Evolutionary conservation across 208 protist genomes (phyloP).

Genomic region (Entamoeba histolytica): DNA sequence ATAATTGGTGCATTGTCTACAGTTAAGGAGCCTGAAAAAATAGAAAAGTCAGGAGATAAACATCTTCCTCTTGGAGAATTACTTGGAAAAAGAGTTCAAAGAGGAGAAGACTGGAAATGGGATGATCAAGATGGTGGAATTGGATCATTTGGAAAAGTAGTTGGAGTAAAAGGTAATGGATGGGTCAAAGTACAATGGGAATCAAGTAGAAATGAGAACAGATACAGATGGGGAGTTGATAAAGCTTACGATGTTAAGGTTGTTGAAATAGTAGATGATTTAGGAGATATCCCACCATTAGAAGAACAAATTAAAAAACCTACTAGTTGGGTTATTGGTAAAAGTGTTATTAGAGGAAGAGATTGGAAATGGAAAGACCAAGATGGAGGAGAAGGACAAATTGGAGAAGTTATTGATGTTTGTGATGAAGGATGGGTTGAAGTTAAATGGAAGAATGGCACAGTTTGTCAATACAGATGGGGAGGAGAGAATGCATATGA

Average conservation of each 20-base stretch:
- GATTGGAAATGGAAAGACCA: neutral
- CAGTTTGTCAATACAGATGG: neutral
- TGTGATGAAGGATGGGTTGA: neutral
- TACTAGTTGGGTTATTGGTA: neutral
- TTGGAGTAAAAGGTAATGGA: neutral
- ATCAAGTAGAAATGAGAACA: neutral
- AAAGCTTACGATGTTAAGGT: neutral
- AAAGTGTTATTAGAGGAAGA: neutral
- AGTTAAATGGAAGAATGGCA: neutral
- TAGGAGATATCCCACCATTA: neutral
- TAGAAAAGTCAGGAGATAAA: neutral
- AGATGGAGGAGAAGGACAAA: neutral
- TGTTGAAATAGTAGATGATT: neutral
- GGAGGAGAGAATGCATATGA: neutral
- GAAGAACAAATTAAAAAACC: neutral
- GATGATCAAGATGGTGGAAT: neutral
- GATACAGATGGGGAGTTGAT: neutral
- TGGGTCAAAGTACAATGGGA: neutral
- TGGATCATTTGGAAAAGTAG: neutral
- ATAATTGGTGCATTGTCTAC: neutral
- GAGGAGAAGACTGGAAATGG: neutral
- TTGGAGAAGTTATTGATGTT: neutral
- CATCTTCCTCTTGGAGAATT: neutral
- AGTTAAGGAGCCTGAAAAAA: neutral
- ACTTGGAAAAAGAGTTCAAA: neutral